A percentile compares a stretch with the other conserved stretches of the same genome.
Evolutionary conservation across 306 rosid genomes (phyloP).

Genomic region (Corylus americana): DNA sequence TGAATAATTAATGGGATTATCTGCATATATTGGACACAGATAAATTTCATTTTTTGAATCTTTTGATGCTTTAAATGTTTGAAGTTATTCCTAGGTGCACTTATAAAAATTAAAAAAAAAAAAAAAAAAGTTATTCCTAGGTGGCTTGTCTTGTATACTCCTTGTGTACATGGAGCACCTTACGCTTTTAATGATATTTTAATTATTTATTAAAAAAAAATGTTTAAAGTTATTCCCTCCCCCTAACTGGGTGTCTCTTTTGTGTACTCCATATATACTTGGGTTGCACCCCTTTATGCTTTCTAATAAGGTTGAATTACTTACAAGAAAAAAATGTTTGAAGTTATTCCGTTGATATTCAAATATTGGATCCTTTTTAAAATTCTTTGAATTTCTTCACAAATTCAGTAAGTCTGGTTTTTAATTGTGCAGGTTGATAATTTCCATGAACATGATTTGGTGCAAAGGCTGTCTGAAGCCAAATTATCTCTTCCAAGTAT

Average conservation of each 20-base stretch:
- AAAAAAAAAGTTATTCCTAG: too few species aligned
- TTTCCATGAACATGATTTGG: conserved; percentile 50
- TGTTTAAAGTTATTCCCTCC: too few species aligned
- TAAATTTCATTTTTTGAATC: neutral
- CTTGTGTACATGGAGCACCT: too few species aligned
- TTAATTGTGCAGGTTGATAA: conserved; percentile 50
- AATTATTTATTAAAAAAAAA: too few species aligned
- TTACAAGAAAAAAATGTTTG: neutral
- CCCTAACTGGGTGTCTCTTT: too few species aligned
- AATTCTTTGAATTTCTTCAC: neutral
- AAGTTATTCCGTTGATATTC: neutral
- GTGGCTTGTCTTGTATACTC: too few species aligned
- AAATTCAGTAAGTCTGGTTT: neutral
- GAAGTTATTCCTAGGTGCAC: too few species aligned
- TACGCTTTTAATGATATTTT: too few species aligned
- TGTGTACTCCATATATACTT: too few species aligned
- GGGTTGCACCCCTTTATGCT: too few species aligned
- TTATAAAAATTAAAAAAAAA: too few species aligned
- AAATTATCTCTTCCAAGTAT: conserved; percentile 74
- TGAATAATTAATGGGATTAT: neutral
- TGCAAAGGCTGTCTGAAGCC: conserved; percentile 52
- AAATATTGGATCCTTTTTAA: neutral
- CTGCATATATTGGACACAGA: neutral
- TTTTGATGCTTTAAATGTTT: neutral
- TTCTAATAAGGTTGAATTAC: too few species aligned